Evolutionary conservation across 805 yeast species (phyloP), one percentile per base, ranked within the genome.

Genomic region (Henningerozyma blattae): DNA sequence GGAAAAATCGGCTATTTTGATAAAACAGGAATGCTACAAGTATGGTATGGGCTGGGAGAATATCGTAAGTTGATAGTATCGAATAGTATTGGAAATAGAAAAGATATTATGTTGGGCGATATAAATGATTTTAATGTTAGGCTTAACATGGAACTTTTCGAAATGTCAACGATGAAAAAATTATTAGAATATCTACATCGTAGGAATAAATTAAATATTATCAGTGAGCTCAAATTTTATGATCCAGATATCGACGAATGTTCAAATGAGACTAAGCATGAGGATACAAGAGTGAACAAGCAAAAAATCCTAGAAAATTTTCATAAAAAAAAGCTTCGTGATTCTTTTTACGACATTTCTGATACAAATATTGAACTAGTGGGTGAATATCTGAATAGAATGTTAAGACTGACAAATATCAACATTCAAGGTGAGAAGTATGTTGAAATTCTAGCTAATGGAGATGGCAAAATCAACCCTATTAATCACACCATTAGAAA

Each of bases 401-500:
- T 55, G 50, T 47, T 43, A 22, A 40, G 41, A 33, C 30, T 55
- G 29, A 18, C 19, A 12, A 41, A 33, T 17, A 22, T 55, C 5
- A 24, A 34, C 5, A 45, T 46, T 5, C 34, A 46, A 24, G 49
- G 52, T 5, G 44, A 41, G 17, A 25, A 18, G 3, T 22, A 54
- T 15, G 52, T 43, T 34, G 53, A 47, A 25, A 30, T 44, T 6
- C 15, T 52, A 27, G 42, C 52, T 4, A 55, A 55, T 35, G 39
- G 45, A 10, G 57, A 52, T 28, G 59, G 60, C 9, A 41, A 56
- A 27, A 55, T 51, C 30, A 46, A 50, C 27, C 50, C 56, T 4
- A 46, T 55, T 3, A 47, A 40, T 20, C 50, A 47, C 27, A 18
- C 44, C 5, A 45, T 46, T 7, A 46, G 45, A 34, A 43, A 43